Conservation (phyloP, 768 basidiomycete species). For the Crassisporium funariophilum region DNA sequence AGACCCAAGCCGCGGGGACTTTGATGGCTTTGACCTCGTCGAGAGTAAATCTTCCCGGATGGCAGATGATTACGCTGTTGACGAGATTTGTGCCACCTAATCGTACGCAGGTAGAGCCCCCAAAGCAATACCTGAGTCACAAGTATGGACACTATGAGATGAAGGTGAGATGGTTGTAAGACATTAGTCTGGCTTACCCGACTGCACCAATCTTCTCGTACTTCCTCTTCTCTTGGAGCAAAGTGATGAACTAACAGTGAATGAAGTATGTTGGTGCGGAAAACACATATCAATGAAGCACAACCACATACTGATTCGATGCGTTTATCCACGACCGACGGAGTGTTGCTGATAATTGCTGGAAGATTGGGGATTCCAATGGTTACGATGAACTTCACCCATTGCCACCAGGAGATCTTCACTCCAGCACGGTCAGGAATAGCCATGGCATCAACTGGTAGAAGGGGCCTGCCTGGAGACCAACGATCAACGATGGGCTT, state of each 20-base stretch:
- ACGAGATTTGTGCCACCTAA: constrained; percentile 38
- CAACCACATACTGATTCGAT: constrained; percentile 29
- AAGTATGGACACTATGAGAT: not conserved
- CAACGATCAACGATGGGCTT: not conserved
- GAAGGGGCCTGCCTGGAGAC: constrained; percentile 30
- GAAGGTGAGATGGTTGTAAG: not conserved
- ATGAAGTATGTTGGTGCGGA: not conserved
- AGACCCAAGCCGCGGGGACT: constrained; percentile 41
- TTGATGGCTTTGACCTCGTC: constrained; percentile 39
- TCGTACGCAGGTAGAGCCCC: constrained; percentile 39
- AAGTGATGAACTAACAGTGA: constrained; percentile 34
- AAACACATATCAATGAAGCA: constrained; percentile 2
- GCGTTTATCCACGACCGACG: constrained; percentile 33
- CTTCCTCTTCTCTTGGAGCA: constrained; percentile 38
- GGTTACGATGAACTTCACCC: constrained; percentile 27
- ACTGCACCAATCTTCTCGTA: constrained; percentile 47
- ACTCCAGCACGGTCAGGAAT: constrained; percentile 35
- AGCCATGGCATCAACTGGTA: constrained; percentile 25
- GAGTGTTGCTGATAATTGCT: constrained; percentile 31
- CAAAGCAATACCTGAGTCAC: constrained; percentile 43
- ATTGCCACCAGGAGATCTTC: constrained; percentile 28
- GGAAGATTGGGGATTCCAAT: constrained; percentile 28
- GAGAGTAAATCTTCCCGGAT: constrained; percentile 39
- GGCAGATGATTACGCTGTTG: constrained; percentile 42
- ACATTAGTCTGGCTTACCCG: constrained; percentile 30